A percentile compares a stretch with the other conserved stretches of the same genome.
phyloP scores from a whole-genome alignment of 164 flowering plant species.

The Vitis rotundifolia region DNA sequence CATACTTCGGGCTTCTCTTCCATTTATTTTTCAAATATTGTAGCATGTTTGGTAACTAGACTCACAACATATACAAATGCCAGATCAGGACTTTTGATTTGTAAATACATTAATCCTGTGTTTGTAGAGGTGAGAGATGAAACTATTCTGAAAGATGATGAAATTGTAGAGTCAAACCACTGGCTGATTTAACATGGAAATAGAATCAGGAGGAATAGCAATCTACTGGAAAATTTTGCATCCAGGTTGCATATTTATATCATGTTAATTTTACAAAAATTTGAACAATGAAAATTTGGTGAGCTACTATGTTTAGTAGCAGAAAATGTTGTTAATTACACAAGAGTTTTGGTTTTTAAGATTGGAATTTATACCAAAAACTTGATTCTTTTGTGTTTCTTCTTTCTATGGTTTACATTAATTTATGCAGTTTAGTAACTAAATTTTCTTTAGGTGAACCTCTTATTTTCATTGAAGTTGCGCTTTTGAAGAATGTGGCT shows the following conservation, averaged over 20 bases:
- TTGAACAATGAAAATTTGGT: neutral
- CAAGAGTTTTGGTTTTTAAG: neutral
- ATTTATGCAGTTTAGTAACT: neutral
- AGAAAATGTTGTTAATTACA: neutral
- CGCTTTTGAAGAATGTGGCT: conserved; percentile 79
- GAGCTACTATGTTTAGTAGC: neutral
- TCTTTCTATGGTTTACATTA: neutral
- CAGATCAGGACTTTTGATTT: too few relatives aligned
- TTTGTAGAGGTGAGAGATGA: too few relatives aligned
- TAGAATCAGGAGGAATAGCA: too few relatives aligned
- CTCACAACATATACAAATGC: too few relatives aligned
- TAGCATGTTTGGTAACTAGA: too few relatives aligned
- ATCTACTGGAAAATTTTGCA: neutral
- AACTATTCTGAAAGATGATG: too few relatives aligned
- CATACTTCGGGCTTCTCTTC: too few relatives aligned
- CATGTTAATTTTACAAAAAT: neutral
- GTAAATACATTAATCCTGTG: too few relatives aligned
- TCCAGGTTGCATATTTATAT: neutral
- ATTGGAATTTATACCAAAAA: neutral
- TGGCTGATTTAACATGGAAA: too few relatives aligned
- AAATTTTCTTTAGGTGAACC: conserved; percentile 72
- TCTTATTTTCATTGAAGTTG: conserved; percentile 93
- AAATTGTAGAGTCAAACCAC: too few relatives aligned
- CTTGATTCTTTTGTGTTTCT: neutral
- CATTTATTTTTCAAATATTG: too few relatives aligned